Percentiles rank a stretch among this genome's conserved stretches.
phyloP scores from a whole-genome alignment of 2,329 filamentous ascomycete species.

The Alternaria ethzedia region DNA sequence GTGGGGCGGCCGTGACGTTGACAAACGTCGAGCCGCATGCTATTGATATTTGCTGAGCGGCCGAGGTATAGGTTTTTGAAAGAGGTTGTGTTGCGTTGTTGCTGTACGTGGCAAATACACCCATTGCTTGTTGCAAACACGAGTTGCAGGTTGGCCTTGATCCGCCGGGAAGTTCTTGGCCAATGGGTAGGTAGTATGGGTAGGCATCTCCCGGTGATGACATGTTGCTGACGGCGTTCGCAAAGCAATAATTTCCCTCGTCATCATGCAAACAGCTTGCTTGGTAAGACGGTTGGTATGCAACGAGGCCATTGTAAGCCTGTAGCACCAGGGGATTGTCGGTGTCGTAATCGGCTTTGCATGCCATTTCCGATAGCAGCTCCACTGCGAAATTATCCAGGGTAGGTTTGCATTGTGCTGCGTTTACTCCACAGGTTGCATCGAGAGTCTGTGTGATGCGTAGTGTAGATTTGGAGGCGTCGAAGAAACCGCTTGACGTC shows the following conservation, averaged over 20 bases:
- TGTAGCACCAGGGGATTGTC: conserved; percentile 74
- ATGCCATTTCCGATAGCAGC: conserved; percentile 68
- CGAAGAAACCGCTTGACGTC: conserved; percentile 86
- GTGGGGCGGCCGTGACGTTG: conserved; percentile 55
- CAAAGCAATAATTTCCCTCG: conserved; percentile 74
- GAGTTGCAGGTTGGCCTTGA: conserved; percentile 74
- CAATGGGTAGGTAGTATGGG: conserved; percentile 85
- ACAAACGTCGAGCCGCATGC: conserved; percentile 64
- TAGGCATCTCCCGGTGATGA: conserved; percentile 75
- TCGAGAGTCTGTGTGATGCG: conserved; percentile 80
- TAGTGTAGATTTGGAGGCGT: conserved; percentile 72
- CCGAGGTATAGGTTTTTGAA: conserved; percentile 70
- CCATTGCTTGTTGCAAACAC: conserved; percentile 83
- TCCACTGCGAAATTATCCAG: conserved; percentile 70
- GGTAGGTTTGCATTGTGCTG: conserved; percentile 68
- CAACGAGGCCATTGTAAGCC: conserved; percentile 75
- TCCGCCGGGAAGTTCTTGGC: conserved; percentile 69
- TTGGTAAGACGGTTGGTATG: conserved; percentile 79
- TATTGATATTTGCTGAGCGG: conserved; percentile 76
- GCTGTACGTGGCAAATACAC: conserved; percentile 74
- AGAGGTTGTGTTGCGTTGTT: conserved; percentile 71
- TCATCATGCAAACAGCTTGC: conserved; percentile 79
- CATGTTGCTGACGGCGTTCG: conserved; percentile 79
- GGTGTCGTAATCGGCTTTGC: conserved; percentile 71
- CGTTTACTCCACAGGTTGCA: conserved; percentile 73